phyloP scores from a whole-genome alignment of 176 grass and related monocot species.

The Metroxylon sagu region DNA sequence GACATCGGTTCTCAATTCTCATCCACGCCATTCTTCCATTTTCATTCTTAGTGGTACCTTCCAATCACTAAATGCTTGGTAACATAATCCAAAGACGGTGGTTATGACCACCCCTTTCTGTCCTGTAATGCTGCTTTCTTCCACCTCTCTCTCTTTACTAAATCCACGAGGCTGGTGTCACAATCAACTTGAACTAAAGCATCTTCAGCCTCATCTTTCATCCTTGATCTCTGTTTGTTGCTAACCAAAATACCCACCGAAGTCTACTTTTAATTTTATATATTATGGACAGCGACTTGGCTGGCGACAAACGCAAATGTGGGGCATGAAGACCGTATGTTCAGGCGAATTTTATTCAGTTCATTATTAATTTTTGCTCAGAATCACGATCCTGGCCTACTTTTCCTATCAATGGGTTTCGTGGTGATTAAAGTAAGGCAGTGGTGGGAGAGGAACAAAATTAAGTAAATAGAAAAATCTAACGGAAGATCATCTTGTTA shows the following conservation, averaged over 20 bases:
- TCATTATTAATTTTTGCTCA: not conserved
- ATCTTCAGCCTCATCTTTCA: constrained; percentile 61
- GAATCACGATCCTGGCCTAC: too few relatives aligned
- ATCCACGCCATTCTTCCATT: constrained; percentile 14
- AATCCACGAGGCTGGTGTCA: constrained; percentile 46
- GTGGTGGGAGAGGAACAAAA: too few relatives aligned
- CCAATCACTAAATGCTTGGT: constrained; percentile 37
- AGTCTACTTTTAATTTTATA: constrained; percentile 1
- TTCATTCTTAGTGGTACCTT: constrained; percentile 1
- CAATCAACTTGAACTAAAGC: constrained; percentile 43
- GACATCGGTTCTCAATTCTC: constrained; percentile 14
- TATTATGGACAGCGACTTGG: constrained; percentile 20
- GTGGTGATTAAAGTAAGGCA: too few relatives aligned
- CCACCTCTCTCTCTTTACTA: constrained; percentile 23
- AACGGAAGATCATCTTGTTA: too few relatives aligned
- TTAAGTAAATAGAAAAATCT: too few relatives aligned
- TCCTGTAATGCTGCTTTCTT: constrained; percentile 44
- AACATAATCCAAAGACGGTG: constrained; percentile 40
- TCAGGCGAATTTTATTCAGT: constrained; percentile 56
- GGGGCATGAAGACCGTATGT: not conserved
- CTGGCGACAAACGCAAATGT: constrained; percentile 24
- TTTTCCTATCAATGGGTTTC: too few relatives aligned
- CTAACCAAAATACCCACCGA: constrained; percentile 33
- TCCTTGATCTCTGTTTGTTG: constrained; percentile 37
- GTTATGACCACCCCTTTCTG: constrained; percentile 22